A percentile compares a stretch with the other conserved stretches of the same genome.
These are phyloP conservation scores for Zostera marina DNA, from an alignment of 116 monocot genomes.

Conservation along the genomic window DNA sequence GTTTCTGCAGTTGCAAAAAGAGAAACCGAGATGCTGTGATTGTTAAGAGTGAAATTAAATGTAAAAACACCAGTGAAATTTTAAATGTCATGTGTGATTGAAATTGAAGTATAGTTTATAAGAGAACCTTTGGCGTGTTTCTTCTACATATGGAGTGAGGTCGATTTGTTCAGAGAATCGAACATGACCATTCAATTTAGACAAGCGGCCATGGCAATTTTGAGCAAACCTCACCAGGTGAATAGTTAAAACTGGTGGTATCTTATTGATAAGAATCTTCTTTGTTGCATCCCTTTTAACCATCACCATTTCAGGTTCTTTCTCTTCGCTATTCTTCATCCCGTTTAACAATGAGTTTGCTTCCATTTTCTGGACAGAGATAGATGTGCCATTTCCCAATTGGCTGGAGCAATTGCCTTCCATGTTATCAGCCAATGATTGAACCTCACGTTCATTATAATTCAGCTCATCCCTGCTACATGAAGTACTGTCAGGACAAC, in stretches of 20 bases:
- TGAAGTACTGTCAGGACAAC: constrained; percentile 10
- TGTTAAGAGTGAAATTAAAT: background rate
- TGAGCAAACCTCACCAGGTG: constrained; percentile 78
- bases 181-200: constrained; percentile 69
- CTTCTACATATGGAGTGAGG: constrained; percentile 42
- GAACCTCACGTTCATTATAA: constrained; percentile 6
- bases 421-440: constrained; percentile 6
- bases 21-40: background rate
- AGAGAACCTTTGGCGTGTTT: constrained; percentile 29
- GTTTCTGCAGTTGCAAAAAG: constrained; percentile 13
- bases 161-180: constrained; percentile 64
- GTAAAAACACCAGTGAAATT: too few species aligned
- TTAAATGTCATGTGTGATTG: too few species aligned
- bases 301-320: constrained; percentile 15
- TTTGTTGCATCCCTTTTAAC: constrained; percentile 81
- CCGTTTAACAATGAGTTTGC: background rate
- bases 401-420: background rate
- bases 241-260: constrained; percentile 54
- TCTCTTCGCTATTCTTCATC: constrained; percentile 4
- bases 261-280: constrained; percentile 39
- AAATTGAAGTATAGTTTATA: background rate
- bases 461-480: constrained; percentile 18
- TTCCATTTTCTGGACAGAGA: background rate
- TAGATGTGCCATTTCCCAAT: constrained; percentile 6
- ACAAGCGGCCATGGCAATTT: constrained; percentile 56